These are phyloP conservation scores for Globisporangium radiosum DNA, from an alignment of 352 stramenopile genomes.

Conservation along the genomic window DNA sequence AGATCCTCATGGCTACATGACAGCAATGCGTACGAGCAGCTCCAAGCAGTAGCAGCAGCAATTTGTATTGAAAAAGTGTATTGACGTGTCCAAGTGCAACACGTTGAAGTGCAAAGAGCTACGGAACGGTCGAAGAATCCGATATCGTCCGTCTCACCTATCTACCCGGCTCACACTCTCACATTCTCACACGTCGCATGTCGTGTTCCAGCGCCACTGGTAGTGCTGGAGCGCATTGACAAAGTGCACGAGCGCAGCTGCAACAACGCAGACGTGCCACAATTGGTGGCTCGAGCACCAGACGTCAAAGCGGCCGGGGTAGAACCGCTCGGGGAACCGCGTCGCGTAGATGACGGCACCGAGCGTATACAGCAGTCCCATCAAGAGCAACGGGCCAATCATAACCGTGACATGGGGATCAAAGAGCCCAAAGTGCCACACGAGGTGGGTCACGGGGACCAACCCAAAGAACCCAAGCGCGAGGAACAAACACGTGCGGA, in stretches of 20 bases:
- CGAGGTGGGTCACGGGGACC: conserved; percentile 65
- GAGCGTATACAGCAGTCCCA: conserved; percentile 71
- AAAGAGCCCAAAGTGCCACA: conserved; percentile 71
- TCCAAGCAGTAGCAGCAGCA: too few species aligned
- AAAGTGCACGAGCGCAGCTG: conserved; percentile 82
- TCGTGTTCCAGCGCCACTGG: conserved; percentile 80
- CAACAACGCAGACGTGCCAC: conserved; percentile 85
- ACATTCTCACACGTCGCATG: conserved; percentile 50
- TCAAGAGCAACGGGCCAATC: conserved; percentile 71
- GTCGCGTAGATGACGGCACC: conserved; percentile 81
- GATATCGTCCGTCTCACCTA: background rate
- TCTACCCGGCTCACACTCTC: background rate
- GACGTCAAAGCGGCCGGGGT: conserved; percentile 78
- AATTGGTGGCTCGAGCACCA: conserved; percentile 85
- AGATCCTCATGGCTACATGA: too few species aligned
- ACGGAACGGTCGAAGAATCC: too few species aligned
- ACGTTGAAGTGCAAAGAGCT: background rate
- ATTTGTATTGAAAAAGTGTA: background rate
- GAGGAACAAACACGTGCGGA: conserved; percentile 76
- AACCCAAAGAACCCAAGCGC: conserved; percentile 76
- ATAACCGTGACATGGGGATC: conserved; percentile 82
- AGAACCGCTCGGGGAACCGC: conserved; percentile 81
- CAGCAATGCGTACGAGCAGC: too few species aligned
- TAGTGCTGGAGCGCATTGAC: conserved; percentile 79
- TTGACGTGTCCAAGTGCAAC: too few species aligned